A percentile compares a stretch with the other conserved stretches of the same genome.
These are phyloP conservation scores for Metschnikowia chrysomelidarum DNA, from an alignment of 805 yeast genomes.

Conservation along the genomic window DNA sequence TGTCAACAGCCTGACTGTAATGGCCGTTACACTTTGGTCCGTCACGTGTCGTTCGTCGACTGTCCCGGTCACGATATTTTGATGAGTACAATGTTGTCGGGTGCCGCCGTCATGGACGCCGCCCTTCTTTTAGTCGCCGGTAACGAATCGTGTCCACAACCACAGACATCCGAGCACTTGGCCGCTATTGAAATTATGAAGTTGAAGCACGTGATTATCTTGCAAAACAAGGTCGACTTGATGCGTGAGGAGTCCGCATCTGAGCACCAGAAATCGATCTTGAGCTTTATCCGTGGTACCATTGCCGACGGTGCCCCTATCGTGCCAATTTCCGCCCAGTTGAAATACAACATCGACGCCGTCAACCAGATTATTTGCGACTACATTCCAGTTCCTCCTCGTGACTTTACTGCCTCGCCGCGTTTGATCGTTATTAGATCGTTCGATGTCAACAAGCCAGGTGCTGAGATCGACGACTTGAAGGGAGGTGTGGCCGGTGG, in stretches of 20 bases:
- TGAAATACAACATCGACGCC: conserved; percentile 97
- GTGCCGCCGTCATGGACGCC: conserved; percentile 99
- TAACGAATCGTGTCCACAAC: conserved; percentile 99
- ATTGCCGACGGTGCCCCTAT: conserved; percentile 99
- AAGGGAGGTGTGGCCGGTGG: conserved; percentile 99
- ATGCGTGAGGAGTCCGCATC: conserved; percentile 96
- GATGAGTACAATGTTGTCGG: conserved; percentile 99
- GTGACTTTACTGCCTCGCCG: conserved; percentile 94
- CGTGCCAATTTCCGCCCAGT: conserved; percentile 97
- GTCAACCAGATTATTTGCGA: conserved; percentile 95
- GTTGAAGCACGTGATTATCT: conserved; percentile 90
- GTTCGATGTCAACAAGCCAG: conserved; percentile 98
- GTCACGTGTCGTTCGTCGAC: conserved; percentile 98
- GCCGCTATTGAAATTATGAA: conserved; percentile 99
- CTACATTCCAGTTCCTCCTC: conserved; percentile 91
- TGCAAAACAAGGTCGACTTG: conserved; percentile 97
- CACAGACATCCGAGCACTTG: conserved; percentile 98
- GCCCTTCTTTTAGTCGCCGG: conserved; percentile 95
- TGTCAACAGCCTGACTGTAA: conserved; percentile 84
- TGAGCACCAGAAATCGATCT: conserved; percentile 91
- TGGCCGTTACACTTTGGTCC: conserved; percentile 86
- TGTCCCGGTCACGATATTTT: conserved; percentile 99
- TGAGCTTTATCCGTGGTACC: conserved; percentile 93
- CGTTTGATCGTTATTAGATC: conserved; percentile 96
- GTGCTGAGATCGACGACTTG: conserved; percentile 93